A percentile compares a stretch with the other conserved stretches of the same genome.
phyloP scores from a whole-genome alignment of 2,329 filamentous ascomycete genomes.

The Aspergillus calidoustus region DNA sequence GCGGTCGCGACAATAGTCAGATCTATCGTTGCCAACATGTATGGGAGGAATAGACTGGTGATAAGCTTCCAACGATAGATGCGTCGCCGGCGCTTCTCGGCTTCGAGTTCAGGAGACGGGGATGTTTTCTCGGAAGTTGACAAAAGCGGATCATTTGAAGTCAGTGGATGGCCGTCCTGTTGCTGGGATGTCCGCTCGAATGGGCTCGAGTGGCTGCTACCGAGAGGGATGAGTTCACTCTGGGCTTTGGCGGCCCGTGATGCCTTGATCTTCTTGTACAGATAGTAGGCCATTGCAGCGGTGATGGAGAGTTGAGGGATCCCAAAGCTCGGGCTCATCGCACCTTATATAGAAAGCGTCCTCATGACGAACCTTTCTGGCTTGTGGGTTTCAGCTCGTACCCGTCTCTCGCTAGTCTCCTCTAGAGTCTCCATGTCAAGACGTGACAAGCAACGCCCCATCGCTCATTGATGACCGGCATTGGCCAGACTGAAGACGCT shows the following conservation, averaged over 20 bases:
- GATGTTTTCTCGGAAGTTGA: background rate
- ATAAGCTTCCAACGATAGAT: slow-evolving; percentile 64
- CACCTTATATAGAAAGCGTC: background rate
- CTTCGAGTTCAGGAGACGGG: background rate
- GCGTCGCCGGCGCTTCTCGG: slow-evolving; percentile 37
- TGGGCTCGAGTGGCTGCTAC: background rate
- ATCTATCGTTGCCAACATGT: slow-evolving; percentile 66
- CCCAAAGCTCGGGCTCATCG: background rate
- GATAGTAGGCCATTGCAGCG: slow-evolving; percentile 7
- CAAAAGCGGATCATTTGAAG: background rate
- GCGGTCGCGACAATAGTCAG: slow-evolving; percentile 67
- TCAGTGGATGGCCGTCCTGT: background rate
- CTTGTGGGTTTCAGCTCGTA: background rate
- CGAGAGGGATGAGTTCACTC: background rate
- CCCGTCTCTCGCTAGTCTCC: background rate
- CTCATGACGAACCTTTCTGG: background rate
- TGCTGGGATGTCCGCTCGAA: background rate
- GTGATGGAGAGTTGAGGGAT: background rate
- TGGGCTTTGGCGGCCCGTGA: background rate
- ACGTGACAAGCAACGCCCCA: background rate
- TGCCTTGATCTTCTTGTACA: slow-evolving; percentile 12
- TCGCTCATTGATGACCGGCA: background rate
- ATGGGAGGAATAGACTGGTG: slow-evolving; percentile 63
- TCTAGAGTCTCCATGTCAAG: background rate
- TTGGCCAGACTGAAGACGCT: background rate